Conservation (phyloP, 306 rosid species). For the Oemleria cerasiformis region DNA sequence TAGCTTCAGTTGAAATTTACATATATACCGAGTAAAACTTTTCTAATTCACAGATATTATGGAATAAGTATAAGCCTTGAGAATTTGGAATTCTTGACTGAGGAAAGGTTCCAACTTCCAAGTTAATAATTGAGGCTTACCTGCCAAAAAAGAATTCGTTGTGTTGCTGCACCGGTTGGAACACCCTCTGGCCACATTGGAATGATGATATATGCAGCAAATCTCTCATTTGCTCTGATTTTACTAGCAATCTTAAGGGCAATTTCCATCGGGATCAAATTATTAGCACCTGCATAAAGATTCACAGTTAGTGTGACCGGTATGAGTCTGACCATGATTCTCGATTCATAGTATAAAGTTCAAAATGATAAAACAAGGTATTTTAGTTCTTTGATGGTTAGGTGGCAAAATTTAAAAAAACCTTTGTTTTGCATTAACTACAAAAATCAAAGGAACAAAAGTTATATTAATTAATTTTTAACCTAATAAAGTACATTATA, state of each 20-base stretch:
- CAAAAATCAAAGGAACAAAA: no score
- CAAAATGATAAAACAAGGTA: not conserved
- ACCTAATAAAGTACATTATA: no score
- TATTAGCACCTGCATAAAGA: constrained; percentile 78
- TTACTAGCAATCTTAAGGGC: constrained; percentile 90
- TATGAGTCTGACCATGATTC: constrained; percentile 16
- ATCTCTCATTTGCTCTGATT: constrained; percentile 87
- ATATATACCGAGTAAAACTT: not conserved
- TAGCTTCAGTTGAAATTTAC: not conserved
- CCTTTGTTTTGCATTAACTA: no score
- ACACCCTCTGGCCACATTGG: constrained; percentile 99
- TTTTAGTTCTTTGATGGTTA: not conserved
- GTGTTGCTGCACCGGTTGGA: constrained; percentile 88
- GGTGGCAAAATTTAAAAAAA: not conserved
- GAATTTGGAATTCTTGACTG: not conserved
- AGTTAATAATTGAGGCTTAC: constrained; percentile 39
- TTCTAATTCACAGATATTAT: not conserved
- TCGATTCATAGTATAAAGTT: constrained; percentile 4
- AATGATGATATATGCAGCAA: constrained; percentile 84
- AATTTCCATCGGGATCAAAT: constrained; percentile 97
- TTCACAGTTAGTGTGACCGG: constrained; percentile 7
- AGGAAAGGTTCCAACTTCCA: not conserved
- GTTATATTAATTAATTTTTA: no score
- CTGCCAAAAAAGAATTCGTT: constrained; percentile 99
- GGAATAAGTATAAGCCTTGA: not conserved